Percentiles rank a stretch among this genome's conserved stretches.
These are phyloP conservation scores for Vanilla planifolia DNA, from an alignment of 106 monocot genomes.

Conservation along the genomic window DNA sequence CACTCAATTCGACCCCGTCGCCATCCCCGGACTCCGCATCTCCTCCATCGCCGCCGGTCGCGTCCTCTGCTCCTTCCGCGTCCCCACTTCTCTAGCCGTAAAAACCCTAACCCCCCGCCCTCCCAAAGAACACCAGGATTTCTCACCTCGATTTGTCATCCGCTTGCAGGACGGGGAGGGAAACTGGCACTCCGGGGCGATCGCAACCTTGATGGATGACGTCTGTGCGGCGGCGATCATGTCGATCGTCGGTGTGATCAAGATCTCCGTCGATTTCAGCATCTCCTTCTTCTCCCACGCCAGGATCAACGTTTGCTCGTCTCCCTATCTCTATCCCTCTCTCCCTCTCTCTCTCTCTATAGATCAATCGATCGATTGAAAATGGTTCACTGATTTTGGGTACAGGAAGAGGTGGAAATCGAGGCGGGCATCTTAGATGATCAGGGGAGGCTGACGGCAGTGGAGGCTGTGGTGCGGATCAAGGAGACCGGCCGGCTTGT, in stretches of 20 bases:
- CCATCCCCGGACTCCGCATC: slow-evolving; percentile 22
- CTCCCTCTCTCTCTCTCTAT: neutral
- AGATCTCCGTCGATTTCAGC: slow-evolving; percentile 48
- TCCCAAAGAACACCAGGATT: neutral
- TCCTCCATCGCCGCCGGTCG: slow-evolving; percentile 21
- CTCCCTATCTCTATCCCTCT: neutral
- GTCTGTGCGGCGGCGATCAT: slow-evolving; percentile 54
- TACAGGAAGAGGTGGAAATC: slow-evolving; percentile 44
- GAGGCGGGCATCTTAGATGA: slow-evolving; percentile 25
- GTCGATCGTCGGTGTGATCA: slow-evolving; percentile 30
- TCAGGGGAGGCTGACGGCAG: slow-evolving; percentile 21
- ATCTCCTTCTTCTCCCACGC: slow-evolving; percentile 51
- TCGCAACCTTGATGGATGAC: slow-evolving; percentile 46
- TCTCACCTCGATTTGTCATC: neutral
- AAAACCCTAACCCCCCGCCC: neutral
- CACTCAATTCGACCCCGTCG: slow-evolving; percentile 29
- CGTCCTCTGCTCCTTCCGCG: slow-evolving; percentile 28
- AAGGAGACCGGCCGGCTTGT: slow-evolving; percentile 18
- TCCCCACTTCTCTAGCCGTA: slow-evolving; percentile 36
- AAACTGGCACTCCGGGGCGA: slow-evolving; percentile 46
- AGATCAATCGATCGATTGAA: neutral
- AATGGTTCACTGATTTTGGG: neutral
- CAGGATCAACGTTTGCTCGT: slow-evolving; percentile 24
- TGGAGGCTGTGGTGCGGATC: slow-evolving; percentile 18
- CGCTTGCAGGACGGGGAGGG: slow-evolving; percentile 35